Conservation (phyloP, 257 asterid genomes). For the Penstemon newberryi region DNA sequence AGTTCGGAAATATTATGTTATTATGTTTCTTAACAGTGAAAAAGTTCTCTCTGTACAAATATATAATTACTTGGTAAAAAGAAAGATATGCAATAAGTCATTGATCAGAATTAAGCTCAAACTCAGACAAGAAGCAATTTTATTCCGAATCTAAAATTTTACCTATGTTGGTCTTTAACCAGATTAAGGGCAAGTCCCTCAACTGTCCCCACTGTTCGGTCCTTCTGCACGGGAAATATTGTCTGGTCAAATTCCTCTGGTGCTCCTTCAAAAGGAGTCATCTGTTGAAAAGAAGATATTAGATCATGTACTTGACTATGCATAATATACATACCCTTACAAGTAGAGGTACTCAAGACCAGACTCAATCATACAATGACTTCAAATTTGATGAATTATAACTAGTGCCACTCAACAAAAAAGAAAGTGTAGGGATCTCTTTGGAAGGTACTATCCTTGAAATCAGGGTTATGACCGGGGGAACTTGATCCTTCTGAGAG, state of each 20-base stretch:
- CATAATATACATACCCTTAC: not conserved
- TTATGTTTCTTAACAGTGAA: not conserved
- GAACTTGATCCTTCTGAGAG: too few species aligned
- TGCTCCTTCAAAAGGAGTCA: constrained; percentile 83
- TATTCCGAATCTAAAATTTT: constrained; percentile 11
- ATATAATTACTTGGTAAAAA: not conserved
- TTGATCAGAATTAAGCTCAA: not conserved
- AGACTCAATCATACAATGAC: constrained; percentile 4
- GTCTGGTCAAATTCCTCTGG: constrained; percentile 98
- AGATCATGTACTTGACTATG: constrained; percentile 11
- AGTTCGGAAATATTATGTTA: not conserved
- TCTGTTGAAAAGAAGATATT: constrained; percentile 41
- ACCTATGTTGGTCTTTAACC: constrained; percentile 92
- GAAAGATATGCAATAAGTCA: not conserved
- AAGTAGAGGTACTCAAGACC: constrained; percentile 6
- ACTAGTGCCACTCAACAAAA: not conserved
- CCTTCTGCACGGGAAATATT: constrained; percentile 63
- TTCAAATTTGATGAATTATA: not conserved
- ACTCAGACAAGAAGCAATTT: not conserved
- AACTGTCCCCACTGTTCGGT: constrained; percentile 54
- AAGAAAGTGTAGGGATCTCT: not conserved
- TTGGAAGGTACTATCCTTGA: not conserved
- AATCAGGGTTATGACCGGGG: too few species aligned
- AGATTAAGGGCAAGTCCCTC: constrained; percentile 70
- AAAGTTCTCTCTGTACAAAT: not conserved